Conservation (phyloP, 768 basidiomycete species). For the Pleurotus tuoliensis region DNA sequence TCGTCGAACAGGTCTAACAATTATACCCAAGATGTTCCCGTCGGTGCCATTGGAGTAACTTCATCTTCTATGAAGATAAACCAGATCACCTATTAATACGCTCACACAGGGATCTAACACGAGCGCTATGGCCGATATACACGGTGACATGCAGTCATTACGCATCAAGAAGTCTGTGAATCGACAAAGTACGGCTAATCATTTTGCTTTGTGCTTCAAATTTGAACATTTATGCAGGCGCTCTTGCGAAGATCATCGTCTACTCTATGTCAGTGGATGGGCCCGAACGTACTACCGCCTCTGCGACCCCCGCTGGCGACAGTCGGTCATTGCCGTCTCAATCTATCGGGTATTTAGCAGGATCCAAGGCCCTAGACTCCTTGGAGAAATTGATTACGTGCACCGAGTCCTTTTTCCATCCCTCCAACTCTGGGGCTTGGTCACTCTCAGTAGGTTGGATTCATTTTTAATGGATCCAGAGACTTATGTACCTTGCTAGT, state of each 20-base stretch:
- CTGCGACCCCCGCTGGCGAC: slow-evolving; percentile 19
- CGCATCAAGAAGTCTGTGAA: slow-evolving; percentile 70
- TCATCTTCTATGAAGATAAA: neutral
- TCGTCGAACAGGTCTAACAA: neutral
- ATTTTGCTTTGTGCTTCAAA: slow-evolving; percentile 1
- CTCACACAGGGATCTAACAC: slow-evolving; percentile 50
- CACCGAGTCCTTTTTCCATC: slow-evolving; percentile 94
- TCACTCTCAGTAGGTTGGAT: slow-evolving; percentile 47
- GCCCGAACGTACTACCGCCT: slow-evolving; percentile 42
- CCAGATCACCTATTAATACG: slow-evolving; percentile 2
- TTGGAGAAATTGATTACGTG: slow-evolving; percentile 86
- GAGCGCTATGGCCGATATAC: slow-evolving; percentile 66
- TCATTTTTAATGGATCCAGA: neutral
- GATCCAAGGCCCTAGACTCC: slow-evolving; percentile 85
- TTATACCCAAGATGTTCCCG: slow-evolving; percentile 54
- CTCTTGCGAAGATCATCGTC: slow-evolving; percentile 80
- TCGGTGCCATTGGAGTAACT: slow-evolving; percentile 62
- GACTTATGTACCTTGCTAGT: slow-evolving; percentile 26
- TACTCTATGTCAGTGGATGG: slow-evolving; percentile 90
- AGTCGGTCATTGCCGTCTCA: slow-evolving; percentile 23
- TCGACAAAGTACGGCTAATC: slow-evolving; percentile 43
- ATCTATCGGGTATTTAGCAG: slow-evolving; percentile 62
- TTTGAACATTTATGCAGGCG: slow-evolving; percentile 38
- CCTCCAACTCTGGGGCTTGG: slow-evolving; percentile 88
- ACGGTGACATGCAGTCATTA: slow-evolving; percentile 50